A percentile compares a stretch with the other conserved stretches of the same genome.
These are phyloP conservation scores for Talaromyces islandicus DNA, from an alignment of 2,329 filamentous ascomycete species.

Conservation along the genomic window DNA sequence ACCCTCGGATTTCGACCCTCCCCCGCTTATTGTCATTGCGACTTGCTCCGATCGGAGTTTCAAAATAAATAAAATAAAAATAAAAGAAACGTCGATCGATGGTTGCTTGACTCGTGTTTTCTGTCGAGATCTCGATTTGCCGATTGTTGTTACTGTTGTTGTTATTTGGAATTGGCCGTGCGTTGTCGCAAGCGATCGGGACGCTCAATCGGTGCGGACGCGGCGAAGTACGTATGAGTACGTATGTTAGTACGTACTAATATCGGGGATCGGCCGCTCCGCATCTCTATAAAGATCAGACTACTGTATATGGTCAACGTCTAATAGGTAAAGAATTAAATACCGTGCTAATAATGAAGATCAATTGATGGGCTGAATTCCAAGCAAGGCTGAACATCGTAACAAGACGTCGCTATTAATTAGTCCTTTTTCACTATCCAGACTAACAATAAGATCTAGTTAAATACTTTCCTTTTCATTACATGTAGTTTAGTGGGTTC, in stretches of 20 bases:
- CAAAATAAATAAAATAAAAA: neutral
- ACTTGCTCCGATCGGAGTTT: neutral
- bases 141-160: neutral
- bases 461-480: no score
- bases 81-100: neutral
- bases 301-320: neutral
- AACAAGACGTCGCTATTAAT: neutral
- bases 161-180: neutral
- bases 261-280: neutral
- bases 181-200: neutral
- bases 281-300: neutral
- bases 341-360: no score
- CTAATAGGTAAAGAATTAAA: neutral
- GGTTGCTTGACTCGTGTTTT: neutral
- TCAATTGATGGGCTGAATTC: no score
- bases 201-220: neutral
- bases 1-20: neutral
- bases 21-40: neutral
- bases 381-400: neutral
- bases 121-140: neutral
- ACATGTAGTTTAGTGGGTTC: neutral
- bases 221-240: no score
- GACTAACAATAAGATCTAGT: neutral
- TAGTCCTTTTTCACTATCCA: neutral
- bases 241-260: no score